Conservation (phyloP, 2,329 filamentous ascomycete genomes). For the Paraconiothyrium sp. region DNA sequence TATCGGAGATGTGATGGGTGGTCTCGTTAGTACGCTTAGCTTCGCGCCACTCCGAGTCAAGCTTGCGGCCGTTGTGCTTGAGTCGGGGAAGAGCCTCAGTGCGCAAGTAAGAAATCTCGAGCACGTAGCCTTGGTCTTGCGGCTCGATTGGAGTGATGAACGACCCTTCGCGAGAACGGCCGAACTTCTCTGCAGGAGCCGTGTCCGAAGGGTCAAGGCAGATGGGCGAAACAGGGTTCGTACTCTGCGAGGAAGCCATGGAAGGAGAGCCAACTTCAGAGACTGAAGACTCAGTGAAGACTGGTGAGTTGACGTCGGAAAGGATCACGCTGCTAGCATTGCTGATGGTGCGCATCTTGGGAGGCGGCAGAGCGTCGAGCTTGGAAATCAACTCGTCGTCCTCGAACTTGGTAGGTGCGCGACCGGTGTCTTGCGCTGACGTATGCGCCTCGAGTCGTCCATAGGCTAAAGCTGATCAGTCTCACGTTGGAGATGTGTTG, state of each 20-base stretch:
- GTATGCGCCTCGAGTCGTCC: conserved; percentile 43
- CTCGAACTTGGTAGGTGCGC: conserved; percentile 27
- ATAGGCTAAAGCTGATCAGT: conserved; percentile 36
- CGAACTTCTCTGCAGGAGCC: conserved; percentile 23
- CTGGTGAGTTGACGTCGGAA: conserved; percentile 37
- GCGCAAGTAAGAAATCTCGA: conserved; percentile 51
- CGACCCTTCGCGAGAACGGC: conserved; percentile 39
- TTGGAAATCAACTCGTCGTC: conserved; percentile 36
- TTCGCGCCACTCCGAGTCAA: conserved; percentile 47
- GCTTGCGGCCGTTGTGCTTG: conserved; percentile 49
- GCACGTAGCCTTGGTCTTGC: conserved; percentile 44
- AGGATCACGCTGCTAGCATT: conserved; percentile 42
- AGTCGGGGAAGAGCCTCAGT: conserved; percentile 54
- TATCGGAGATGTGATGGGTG: conserved; percentile 20
- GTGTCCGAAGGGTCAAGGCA: conserved; percentile 36
- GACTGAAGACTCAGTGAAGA: conserved; percentile 33
- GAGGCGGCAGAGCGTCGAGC: conserved; percentile 36
- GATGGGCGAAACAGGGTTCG: conserved; percentile 40
- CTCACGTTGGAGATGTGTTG: not conserved
- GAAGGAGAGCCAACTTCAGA: conserved; percentile 35
- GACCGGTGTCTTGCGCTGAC: conserved; percentile 23
- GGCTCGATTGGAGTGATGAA: conserved; percentile 47
- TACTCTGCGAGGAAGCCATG: conserved; percentile 33
- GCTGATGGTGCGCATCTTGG: conserved; percentile 39
- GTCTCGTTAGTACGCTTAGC: conserved; percentile 32